phyloP scores from a whole-genome alignment of 2,329 filamentous ascomycete genomes.

The Curvularia eragrostidis region DNA sequence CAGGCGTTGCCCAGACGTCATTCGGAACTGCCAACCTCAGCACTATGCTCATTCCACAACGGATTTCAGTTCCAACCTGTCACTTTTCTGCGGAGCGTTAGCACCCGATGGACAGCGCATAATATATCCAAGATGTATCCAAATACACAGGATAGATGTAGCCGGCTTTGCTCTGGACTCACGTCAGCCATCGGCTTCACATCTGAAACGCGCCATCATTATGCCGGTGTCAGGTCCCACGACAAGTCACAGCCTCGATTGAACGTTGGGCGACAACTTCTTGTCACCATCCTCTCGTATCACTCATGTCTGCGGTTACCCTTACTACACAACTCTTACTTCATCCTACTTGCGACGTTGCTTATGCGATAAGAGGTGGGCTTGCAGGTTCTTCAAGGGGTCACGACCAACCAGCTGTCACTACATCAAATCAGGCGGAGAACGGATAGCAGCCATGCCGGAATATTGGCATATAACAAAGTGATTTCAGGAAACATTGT shows the following conservation, averaged over 20 bases:
- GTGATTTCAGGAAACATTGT: not conserved
- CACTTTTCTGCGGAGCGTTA: not conserved
- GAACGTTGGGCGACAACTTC: slow-evolving; percentile 2
- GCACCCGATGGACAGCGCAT: not conserved
- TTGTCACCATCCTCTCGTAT: not conserved
- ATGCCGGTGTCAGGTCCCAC: slow-evolving; percentile 12
- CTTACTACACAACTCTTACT: not conserved
- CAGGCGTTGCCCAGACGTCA: not conserved
- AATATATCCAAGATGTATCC: not conserved
- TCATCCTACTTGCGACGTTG: not conserved
- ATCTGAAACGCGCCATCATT: slow-evolving; percentile 13
- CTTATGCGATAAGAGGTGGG: not conserved
- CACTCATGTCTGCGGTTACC: not conserved
- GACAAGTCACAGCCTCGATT: not conserved
- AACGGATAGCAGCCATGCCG: not conserved
- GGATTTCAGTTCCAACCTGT: not conserved
- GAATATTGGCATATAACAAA: too few species aligned
- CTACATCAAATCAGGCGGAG: not conserved
- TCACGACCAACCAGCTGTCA: not conserved
- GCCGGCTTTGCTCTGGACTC: not conserved
- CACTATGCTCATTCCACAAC: not conserved
- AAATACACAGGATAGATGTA: not conserved
- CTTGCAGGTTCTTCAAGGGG: not conserved
- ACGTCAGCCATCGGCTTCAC: not conserved
- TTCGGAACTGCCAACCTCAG: not conserved